Conservation (phyloP, 441 rosid genomes). For the Erodium chrysanthum region DNA sequence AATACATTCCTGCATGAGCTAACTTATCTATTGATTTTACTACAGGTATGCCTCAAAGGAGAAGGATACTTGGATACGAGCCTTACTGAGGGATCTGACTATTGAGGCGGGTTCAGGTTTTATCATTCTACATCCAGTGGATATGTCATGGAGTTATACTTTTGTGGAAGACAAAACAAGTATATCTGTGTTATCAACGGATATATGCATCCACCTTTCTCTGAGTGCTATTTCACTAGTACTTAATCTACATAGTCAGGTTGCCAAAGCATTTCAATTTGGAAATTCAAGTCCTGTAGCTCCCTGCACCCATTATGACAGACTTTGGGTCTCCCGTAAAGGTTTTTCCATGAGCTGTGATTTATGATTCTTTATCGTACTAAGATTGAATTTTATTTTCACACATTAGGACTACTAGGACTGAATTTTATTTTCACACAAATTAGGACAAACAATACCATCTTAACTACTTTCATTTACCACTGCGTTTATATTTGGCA, state of each 20-base stretch:
- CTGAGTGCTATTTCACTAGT: constrained; percentile 80
- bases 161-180: constrained; percentile 86
- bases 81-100: constrained; percentile 72
- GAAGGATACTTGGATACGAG: constrained; percentile 88
- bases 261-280: constrained; percentile 68
- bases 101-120: constrained; percentile 98
- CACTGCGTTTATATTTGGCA: constrained; percentile 7
- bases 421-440: not conserved
- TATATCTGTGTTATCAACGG: constrained; percentile 74
- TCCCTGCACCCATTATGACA: constrained; percentile 77
- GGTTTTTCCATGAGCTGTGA: constrained; percentile 31
- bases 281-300: constrained; percentile 81
- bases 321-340: constrained; percentile 83
- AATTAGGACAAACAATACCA: not conserved
- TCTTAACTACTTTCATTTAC: constrained; percentile 7
- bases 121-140: constrained; percentile 80
- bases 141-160: constrained; percentile 84
- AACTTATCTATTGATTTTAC: not conserved
- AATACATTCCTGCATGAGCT: not conserved
- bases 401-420: not conserved
- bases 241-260: constrained; percentile 82
- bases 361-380: no score
- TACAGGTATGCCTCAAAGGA: constrained; percentile 93
- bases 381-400: not conserved
- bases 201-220: constrained; percentile 82